Conservation (phyloP, 192 early-diverging fungal species). For the Endogone sp. region DNA sequence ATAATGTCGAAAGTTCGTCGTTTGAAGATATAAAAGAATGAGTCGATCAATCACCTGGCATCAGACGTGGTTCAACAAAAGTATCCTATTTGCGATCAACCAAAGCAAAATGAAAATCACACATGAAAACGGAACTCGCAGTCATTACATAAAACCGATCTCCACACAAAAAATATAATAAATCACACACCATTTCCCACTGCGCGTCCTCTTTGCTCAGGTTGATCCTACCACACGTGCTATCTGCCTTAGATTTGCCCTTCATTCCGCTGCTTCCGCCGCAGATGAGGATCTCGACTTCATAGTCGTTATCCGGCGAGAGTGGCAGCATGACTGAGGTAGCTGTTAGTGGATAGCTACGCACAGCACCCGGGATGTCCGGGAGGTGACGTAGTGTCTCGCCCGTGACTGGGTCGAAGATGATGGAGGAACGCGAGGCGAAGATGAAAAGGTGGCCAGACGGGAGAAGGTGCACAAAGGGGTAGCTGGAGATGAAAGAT, state of each 20-base stretch:
- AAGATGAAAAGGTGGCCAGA: conserved; percentile 49
- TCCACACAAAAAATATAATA: neutral
- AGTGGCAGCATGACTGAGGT: conserved; percentile 53
- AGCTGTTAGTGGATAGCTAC: conserved; percentile 55
- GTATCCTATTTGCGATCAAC: conserved; percentile 15
- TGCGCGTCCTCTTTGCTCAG: conserved; percentile 26
- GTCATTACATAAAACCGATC: too few relatives aligned
- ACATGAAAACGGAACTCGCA: too few relatives aligned
- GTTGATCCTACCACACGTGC: conserved; percentile 42
- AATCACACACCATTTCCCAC: conserved; percentile 34
- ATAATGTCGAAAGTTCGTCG: too few relatives aligned
- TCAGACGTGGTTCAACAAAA: conserved; percentile 38
- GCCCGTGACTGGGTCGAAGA: conserved; percentile 42
- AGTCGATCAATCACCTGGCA: conserved; percentile 17
- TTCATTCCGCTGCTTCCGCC: conserved; percentile 44
- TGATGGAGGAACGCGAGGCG: conserved; percentile 44
- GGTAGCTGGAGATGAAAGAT: conserved; percentile 23
- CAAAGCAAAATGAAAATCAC: too few relatives aligned
- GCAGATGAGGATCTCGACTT: conserved; percentile 51
- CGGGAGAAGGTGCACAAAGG: conserved; percentile 44
- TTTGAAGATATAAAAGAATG: neutral
- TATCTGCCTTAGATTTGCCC: conserved; percentile 18
- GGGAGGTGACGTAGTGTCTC: conserved; percentile 35
- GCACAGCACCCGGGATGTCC: conserved; percentile 37
- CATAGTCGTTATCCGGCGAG: conserved; percentile 49